Evolutionary conservation across 768 basidiomycete species (phyloP).

Genomic region (Agrocybe praecox): DNA sequence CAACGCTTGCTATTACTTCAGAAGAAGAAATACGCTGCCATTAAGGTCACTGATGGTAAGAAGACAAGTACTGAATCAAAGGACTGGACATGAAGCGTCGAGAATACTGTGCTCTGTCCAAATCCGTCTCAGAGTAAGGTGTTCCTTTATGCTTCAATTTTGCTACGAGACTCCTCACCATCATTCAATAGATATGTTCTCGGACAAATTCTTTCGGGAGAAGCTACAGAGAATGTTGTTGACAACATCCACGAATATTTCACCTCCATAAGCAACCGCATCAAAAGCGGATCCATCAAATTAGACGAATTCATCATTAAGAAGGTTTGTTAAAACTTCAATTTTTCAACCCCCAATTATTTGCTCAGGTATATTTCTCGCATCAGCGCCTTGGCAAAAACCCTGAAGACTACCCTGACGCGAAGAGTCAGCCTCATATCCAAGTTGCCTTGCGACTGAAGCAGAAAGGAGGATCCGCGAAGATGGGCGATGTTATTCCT

Average conservation of each 20-base stretch:
- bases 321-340: slow-evolving; percentile 61
- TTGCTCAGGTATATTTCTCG: neutral
- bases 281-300: slow-evolving; percentile 75
- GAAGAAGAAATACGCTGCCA: slow-evolving; percentile 99
- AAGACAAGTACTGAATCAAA: slow-evolving; percentile 88
- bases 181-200: slow-evolving; percentile 72
- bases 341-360: neutral
- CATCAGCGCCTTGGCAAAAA: slow-evolving; percentile 92
- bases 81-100: slow-evolving; percentile 99
- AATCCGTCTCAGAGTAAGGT: slow-evolving; percentile 87
- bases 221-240: slow-evolving; percentile 86
- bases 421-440: slow-evolving; percentile 93
- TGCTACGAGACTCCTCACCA: neutral
- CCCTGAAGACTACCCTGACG: slow-evolving; percentile 96
- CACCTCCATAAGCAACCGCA: slow-evolving; percentile 69
- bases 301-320: slow-evolving; percentile 94
- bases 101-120: slow-evolving; percentile 92
- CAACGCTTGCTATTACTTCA: slow-evolving; percentile 89
- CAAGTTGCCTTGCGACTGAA: slow-evolving; percentile 95
- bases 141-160: neutral
- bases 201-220: slow-evolving; percentile 89
- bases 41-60: slow-evolving; percentile 86
- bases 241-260: slow-evolving; percentile 94
- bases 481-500: slow-evolving; percentile 90
- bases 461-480: slow-evolving; percentile 76